Evolutionary conservation across 2,329 filamentous ascomycete genomes (phyloP).

Genomic region (Zasmidium angulare): DNA sequence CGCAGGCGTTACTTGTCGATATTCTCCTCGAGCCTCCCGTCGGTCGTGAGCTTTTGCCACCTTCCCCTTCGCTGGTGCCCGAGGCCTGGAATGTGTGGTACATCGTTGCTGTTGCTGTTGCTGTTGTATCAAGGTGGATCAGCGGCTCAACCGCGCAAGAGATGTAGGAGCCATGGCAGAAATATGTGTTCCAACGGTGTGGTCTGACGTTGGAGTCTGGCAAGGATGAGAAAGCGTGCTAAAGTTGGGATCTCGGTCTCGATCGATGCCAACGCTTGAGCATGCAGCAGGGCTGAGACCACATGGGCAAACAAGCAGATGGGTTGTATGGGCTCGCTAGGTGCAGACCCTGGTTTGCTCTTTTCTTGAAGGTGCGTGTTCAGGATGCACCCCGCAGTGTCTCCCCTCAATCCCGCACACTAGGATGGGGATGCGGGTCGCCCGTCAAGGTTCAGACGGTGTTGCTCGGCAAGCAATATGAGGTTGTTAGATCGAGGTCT

Average conservation of each 20-base stretch:
- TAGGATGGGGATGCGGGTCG: not conserved
- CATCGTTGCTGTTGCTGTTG: constrained; percentile 30
- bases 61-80: constrained; percentile 36
- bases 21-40: constrained; percentile 44
- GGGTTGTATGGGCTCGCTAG: not conserved
- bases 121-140: not conserved
- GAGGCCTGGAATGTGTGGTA: constrained; percentile 46
- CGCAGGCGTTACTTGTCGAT: constrained; percentile 62
- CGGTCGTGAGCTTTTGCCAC: constrained; percentile 35
- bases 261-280: not conserved
- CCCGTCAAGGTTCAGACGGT: not conserved
- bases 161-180: not conserved
- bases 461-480: not conserved
- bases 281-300: not conserved
- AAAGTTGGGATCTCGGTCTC: not conserved
- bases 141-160: not conserved
- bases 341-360: not conserved
- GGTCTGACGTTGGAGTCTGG: not conserved
- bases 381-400: not conserved
- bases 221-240: not conserved
- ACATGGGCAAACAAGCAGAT: not conserved
- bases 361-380: not conserved
- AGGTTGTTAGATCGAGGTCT: not conserved
- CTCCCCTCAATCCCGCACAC: not conserved
- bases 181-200: not conserved